Conservation (phyloP, 2,329 filamentous ascomycete genomes). For the Hypoxylon sp. region DNA sequence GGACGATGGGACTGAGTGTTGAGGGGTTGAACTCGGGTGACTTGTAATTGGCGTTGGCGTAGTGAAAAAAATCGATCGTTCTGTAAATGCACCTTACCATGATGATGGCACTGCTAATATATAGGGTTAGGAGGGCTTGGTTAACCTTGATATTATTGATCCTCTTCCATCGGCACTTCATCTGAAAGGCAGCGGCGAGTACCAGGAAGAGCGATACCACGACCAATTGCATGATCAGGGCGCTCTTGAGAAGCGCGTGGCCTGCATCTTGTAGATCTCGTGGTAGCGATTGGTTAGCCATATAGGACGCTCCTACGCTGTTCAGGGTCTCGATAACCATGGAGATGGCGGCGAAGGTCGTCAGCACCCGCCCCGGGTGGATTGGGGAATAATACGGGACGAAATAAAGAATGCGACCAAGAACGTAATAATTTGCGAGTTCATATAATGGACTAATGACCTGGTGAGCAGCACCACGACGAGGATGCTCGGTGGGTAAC, state of each 20-base stretch:
- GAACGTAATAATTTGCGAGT: conserved; percentile 68
- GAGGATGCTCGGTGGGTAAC: conserved; percentile 17
- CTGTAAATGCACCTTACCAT: conserved; percentile 67
- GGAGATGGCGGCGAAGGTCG: conserved; percentile 59
- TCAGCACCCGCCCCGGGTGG: conserved; percentile 56
- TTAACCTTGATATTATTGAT: conserved; percentile 51
- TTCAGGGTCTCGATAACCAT: conserved; percentile 61
- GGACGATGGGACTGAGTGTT: conserved; percentile 59
- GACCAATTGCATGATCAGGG: conserved; percentile 66
- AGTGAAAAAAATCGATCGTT: conserved; percentile 68
- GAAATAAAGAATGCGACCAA: conserved; percentile 68
- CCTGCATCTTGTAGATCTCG: conserved; percentile 55
- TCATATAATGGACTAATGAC: conserved; percentile 63
- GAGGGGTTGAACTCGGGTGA: conserved; percentile 54
- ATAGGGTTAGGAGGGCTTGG: conserved; percentile 61
- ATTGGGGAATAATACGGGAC: conserved; percentile 67
- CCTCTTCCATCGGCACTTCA: conserved; percentile 54
- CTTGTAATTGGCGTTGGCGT: conserved; percentile 56
- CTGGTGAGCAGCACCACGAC: conserved; percentile 10
- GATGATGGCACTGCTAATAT: conserved; percentile 62
- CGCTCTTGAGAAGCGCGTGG: conserved; percentile 61
- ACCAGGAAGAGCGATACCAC: conserved; percentile 63
- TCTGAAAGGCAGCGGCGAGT: conserved; percentile 63
- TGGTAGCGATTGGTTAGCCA: conserved; percentile 59
- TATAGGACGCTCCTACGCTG: conserved; percentile 61